Evolutionary conservation across 2,329 filamentous ascomycete genomes (phyloP).

Genomic region (Paecilomyces fulvus): DNA sequence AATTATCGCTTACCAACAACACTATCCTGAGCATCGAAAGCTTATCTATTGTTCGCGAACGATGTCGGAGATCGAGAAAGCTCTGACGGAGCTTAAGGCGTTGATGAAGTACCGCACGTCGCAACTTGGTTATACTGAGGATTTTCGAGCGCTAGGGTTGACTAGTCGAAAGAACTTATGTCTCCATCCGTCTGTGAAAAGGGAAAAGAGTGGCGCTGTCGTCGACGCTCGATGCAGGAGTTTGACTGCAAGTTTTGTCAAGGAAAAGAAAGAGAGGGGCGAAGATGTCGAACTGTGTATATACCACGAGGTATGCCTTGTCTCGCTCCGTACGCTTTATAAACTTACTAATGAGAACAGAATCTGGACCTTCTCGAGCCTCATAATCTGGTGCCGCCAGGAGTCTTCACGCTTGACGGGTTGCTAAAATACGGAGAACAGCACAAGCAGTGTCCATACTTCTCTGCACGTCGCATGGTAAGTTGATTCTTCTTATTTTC

Average conservation of each 20-base stretch:
- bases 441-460: constrained; percentile 96
- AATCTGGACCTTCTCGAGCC: constrained; percentile 93
- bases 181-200: constrained; percentile 88
- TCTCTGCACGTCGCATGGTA: constrained; percentile 89
- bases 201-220: constrained; percentile 88
- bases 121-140: constrained; percentile 81
- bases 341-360: constrained; percentile 34
- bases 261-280: constrained; percentile 91
- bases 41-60: constrained; percentile 98
- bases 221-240: constrained; percentile 96
- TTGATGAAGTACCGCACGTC: constrained; percentile 92
- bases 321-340: neutral
- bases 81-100: constrained; percentile 78
- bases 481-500: constrained; percentile 10
- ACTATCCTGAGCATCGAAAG: constrained; percentile 87
- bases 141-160: constrained; percentile 83
- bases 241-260: constrained; percentile 91
- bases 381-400: constrained; percentile 87
- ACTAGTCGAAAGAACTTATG: constrained; percentile 97
- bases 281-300: constrained; percentile 91
- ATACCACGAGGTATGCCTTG: constrained; percentile 70
- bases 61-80: constrained; percentile 99
- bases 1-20: constrained; percentile 93
- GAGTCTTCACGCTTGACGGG: constrained; percentile 90
- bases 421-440: constrained; percentile 85